Base-by-base conservation (phyloP, 2,329 filamentous ascomycete species). In the Aspergillus caelatus region DNA sequence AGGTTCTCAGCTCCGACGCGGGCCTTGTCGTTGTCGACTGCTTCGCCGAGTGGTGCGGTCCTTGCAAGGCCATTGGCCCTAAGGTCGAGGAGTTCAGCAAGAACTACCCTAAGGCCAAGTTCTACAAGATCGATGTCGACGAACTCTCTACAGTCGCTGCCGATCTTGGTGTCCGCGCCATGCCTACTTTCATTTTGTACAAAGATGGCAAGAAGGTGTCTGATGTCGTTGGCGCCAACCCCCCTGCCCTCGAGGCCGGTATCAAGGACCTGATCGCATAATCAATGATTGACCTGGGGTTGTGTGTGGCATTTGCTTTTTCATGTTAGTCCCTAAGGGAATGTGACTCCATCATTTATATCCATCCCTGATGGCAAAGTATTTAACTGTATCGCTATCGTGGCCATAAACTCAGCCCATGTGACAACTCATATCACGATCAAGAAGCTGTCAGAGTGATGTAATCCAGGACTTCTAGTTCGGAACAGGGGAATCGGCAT, bases 121-220 rank as follows among this genome's bases (percentile, higher is more conserved):
- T 97, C 82, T 88, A 88, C 86, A 95, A 97, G 86, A 84, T 97
- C 76, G 93, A 98, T 79, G 93, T 97, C 72, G 94, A 97, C 79
- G 84, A 93, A 68, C 82, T 94, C 46, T 83, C 89, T 69, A 88
- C 91, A 1, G 85, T 97, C 57, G 88, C 91, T 36, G 85, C 89
- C 73, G 88, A 95, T 76, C 88, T 95, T 67, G 88, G 87, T 68
- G 87, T 98, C 78, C 88, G 91, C 71, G 93, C 94, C 77, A 97
- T 98, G 93, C 94, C 94, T 61, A 96, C 93, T 32, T 97, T 98
- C 83, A 74, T 91, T 62, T 79, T 96, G 74, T 97, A 93, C 87
- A 91, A 93, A 85, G 80, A 89, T 70, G 93, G 91, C 68, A 78
- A 92, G 78, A 90, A 91, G 84, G 79, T 88, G 41, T 83, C 81